These are phyloP conservation scores for Tricholoma sp. DNA, from an alignment of 768 basidiomycete genomes.

Conservation along the genomic window DNA sequence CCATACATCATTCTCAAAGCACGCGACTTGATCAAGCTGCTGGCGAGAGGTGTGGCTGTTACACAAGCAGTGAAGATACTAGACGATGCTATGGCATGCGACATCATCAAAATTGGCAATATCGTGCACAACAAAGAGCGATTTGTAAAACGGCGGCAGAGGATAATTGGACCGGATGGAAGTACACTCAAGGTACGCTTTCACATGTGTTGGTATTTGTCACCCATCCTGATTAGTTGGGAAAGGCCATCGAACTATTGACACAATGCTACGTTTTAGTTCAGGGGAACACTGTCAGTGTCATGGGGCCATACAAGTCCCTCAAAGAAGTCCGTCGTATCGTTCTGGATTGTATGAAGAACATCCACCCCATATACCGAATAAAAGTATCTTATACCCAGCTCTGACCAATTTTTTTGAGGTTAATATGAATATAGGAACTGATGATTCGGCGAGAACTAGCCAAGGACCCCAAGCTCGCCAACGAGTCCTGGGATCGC, in stretches of 20 bases:
- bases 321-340: conserved; percentile 96
- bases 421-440: conserved; percentile 49
- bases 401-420: neutral
- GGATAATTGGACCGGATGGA: conserved; percentile 96
- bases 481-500: conserved; percentile 91
- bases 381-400: conserved; percentile 65
- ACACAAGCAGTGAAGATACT: conserved; percentile 85
- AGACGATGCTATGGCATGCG: conserved; percentile 86
- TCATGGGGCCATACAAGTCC: conserved; percentile 94
- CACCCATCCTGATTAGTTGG: neutral
- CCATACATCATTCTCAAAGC: conserved; percentile 96
- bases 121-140: conserved; percentile 93
- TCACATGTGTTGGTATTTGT: neutral
- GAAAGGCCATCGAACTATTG: conserved; percentile 90
- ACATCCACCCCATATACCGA: conserved; percentile 97
- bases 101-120: conserved; percentile 97
- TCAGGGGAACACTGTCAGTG: conserved; percentile 96
- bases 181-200: conserved; percentile 86
- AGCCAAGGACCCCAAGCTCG: conserved; percentile 96
- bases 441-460: conserved; percentile 98
- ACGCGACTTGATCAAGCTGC: conserved; percentile 90
- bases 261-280: conserved; percentile 97
- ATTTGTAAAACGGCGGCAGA: conserved; percentile 92
- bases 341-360: conserved; percentile 99
- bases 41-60: conserved; percentile 87